These are phyloP conservation scores for Talaromyces atroroseus DNA, from an alignment of 2,329 filamentous ascomycete species.

Conservation along the genomic window DNA sequence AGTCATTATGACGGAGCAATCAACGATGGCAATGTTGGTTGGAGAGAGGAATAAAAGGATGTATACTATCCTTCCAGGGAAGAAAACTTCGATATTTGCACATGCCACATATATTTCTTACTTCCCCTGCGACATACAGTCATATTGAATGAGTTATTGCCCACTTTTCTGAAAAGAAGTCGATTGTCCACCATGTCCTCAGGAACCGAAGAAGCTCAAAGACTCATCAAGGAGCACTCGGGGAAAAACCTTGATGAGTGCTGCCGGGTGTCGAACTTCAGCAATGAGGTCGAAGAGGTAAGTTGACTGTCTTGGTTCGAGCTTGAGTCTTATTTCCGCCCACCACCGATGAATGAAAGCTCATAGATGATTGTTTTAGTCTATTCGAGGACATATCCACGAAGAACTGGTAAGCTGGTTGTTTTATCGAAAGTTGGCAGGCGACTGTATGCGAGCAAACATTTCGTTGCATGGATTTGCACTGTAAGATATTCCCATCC, in stretches of 20 bases:
- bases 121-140: background rate
- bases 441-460: constrained; percentile 20
- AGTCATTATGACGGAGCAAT: constrained; percentile 1
- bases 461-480: constrained; percentile 20
- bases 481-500: constrained; percentile 14
- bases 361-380: constrained; percentile 9
- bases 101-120: background rate
- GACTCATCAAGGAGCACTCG: constrained; percentile 15
- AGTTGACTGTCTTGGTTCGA: background rate
- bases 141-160: constrained; percentile 2
- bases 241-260: constrained; percentile 16
- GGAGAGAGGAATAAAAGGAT: background rate
- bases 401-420: constrained; percentile 20
- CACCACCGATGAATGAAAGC: background rate
- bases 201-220: constrained; percentile 6
- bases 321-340: background rate
- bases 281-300: constrained; percentile 17
- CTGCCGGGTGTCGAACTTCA: constrained; percentile 12
- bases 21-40: background rate
- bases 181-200: background rate
- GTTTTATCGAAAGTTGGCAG: constrained; percentile 21
- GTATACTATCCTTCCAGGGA: background rate
- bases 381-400: constrained; percentile 21
- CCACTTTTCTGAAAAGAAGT: background rate
- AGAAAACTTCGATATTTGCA: background rate